Evolutionary conservation across 257 asterid species (phyloP).

Genomic region (Ophiorrhiza pumila): DNA sequence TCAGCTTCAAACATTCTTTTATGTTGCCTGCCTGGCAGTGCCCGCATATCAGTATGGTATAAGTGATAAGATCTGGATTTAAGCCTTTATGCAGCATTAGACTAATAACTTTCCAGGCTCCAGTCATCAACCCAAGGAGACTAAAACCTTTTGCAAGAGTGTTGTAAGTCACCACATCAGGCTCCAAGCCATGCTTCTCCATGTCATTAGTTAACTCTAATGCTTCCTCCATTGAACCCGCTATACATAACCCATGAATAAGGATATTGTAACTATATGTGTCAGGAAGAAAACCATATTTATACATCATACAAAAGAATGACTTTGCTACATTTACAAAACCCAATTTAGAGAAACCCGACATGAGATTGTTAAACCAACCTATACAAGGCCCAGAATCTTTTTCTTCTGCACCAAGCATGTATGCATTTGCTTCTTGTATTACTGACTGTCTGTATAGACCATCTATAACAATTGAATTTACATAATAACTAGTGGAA

Average conservation of each 20-base stretch:
- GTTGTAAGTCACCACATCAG: constrained; percentile 61
- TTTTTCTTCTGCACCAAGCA: constrained; percentile 35
- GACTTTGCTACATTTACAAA: constrained; percentile 56
- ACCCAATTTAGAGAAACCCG: constrained; percentile 68
- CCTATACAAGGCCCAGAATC: constrained; percentile 45
- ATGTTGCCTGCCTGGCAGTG: constrained; percentile 51
- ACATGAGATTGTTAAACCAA: constrained; percentile 61
- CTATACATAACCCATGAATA: constrained; percentile 60
- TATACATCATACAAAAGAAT: constrained; percentile 63
- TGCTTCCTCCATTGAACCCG: constrained; percentile 74
- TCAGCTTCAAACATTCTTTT: constrained; percentile 51
- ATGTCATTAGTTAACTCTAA: constrained; percentile 50
- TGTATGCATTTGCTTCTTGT: constrained; percentile 55
- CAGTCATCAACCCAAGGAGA: constrained; percentile 55
- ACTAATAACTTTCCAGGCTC: constrained; percentile 32
- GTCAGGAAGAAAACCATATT: constrained; percentile 66
- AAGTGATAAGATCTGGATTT: constrained; percentile 45
- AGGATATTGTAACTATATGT: constrained; percentile 61
- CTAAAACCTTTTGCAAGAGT: constrained; percentile 69
- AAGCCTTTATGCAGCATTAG: constrained; percentile 34
- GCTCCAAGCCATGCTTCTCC: constrained; percentile 68
- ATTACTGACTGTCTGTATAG: constrained; percentile 62
- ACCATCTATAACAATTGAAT: constrained; percentile 63
- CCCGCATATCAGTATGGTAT: constrained; percentile 50
- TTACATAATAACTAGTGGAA: constrained; percentile 46